Evolutionary conservation across 257 asterid species (phyloP).

Genomic region (Gynochthodes officinalis): DNA sequence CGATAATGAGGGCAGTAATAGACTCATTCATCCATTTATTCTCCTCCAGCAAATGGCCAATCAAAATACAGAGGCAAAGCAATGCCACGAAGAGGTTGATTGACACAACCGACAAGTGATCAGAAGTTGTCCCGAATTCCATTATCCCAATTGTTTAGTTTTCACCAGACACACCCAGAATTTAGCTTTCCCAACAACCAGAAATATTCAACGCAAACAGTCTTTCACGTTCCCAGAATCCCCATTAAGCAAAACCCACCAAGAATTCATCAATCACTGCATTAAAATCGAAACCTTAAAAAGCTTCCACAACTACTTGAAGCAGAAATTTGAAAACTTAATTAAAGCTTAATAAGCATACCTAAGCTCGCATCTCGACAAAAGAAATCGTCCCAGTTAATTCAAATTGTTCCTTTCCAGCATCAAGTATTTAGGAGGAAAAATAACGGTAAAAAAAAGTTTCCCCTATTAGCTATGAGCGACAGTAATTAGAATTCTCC

Average conservation of each 20-base stretch:
- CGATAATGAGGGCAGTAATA: slow-evolving; percentile 40
- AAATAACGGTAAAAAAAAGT: not conserved
- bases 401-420: not conserved
- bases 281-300: not conserved
- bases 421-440: not conserved
- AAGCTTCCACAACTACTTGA: not conserved
- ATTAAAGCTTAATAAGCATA: not conserved
- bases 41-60: slow-evolving; percentile 48
- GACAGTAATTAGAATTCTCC: not conserved
- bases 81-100: slow-evolving; percentile 41
- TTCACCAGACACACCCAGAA: not conserved
- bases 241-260: slow-evolving; percentile 6
- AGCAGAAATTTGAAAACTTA: not conserved
- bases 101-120: slow-evolving; percentile 32
- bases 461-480: not conserved
- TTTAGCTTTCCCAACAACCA: not conserved
- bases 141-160: slow-evolving; percentile 14
- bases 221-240: slow-evolving; percentile 3
- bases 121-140: slow-evolving; percentile 25
- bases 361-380: not conserved
- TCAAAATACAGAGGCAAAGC: slow-evolving; percentile 38
- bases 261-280: slow-evolving; percentile 6
- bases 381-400: not conserved
- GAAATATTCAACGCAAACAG: not conserved
- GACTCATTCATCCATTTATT: slow-evolving; percentile 42